phyloP scores from a whole-genome alignment of 768 basidiomycete genomes.

The Hygrophorus russula region DNA sequence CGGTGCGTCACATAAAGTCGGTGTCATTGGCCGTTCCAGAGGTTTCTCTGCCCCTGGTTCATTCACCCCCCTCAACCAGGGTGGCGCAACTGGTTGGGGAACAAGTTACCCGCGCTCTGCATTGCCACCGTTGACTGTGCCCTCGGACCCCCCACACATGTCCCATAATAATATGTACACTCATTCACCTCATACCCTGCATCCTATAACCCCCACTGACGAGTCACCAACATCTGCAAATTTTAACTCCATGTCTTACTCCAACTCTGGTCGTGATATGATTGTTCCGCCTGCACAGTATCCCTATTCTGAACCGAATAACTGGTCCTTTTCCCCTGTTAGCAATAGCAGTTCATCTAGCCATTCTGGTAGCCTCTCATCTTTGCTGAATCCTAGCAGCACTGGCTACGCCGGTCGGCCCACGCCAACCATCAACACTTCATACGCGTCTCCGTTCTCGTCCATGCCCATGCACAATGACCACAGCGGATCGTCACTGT shows the following conservation, averaged over 20 bases:
- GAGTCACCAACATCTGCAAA: constrained; percentile 46
- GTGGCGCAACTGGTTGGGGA: constrained; percentile 46
- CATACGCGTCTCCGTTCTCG: constrained; percentile 61
- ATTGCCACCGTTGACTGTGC: constrained; percentile 76
- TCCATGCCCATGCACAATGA: constrained; percentile 57
- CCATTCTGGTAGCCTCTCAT: constrained; percentile 67
- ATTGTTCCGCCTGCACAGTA: constrained; percentile 45
- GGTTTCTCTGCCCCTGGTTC: constrained; percentile 81
- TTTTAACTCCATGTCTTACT: constrained; percentile 34
- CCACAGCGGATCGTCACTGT: constrained; percentile 62
- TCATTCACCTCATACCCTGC: constrained; percentile 49
- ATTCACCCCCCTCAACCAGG: constrained; percentile 60
- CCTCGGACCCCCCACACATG: constrained; percentile 57
- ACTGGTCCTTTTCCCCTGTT: constrained; percentile 37
- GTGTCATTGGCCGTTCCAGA: constrained; percentile 49
- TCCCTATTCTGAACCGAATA: constrained; percentile 47
- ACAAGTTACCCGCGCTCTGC: constrained; percentile 48
- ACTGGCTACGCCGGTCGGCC: constrained; percentile 45
- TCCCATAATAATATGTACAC: constrained; percentile 49
- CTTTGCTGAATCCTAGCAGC: constrained; percentile 64
- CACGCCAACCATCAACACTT: constrained; percentile 60
- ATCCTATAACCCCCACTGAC: constrained; percentile 60
- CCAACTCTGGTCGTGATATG: constrained; percentile 29
- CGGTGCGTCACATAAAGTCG: constrained; percentile 28
- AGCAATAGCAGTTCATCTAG: constrained; percentile 43